phyloP scores from a whole-genome alignment of 2,329 filamentous ascomycete species.

The Neofusicoccum umdonicola region DNA sequence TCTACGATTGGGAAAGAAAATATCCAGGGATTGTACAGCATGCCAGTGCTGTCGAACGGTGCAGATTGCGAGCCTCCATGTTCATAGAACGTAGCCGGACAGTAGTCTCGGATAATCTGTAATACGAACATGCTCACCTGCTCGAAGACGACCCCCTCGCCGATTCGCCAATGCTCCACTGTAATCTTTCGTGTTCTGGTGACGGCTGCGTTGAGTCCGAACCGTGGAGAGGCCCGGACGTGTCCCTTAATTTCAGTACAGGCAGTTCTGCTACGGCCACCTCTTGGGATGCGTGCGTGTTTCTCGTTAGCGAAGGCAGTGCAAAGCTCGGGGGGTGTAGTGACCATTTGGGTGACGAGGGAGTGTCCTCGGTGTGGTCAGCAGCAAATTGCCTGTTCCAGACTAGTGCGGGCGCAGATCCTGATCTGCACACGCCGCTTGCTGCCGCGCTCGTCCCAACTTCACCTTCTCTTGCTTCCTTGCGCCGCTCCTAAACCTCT shows the following conservation, averaged over 20 bases:
- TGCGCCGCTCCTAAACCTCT: background rate
- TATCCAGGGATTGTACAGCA: background rate
- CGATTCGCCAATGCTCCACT: too few relatives aligned
- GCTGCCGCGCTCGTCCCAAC: background rate
- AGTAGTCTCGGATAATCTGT: background rate
- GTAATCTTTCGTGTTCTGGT: background rate
- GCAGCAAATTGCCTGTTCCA: background rate
- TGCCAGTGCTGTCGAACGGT: background rate
- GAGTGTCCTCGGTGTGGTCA: background rate
- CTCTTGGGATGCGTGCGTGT: too few relatives aligned
- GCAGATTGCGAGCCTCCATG: background rate
- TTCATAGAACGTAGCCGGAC: background rate
- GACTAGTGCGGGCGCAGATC: background rate
- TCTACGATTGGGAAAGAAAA: conserved; percentile 7
- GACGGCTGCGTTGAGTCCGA: background rate
- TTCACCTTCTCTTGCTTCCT: background rate
- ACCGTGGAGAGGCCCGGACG: background rate
- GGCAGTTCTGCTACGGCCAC: too few relatives aligned
- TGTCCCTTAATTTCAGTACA: background rate
- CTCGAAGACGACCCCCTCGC: background rate
- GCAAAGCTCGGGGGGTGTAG: too few relatives aligned
- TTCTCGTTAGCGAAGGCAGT: too few relatives aligned
- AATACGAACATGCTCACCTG: background rate
- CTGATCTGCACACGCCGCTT: background rate
- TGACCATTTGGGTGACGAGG: background rate